Conservation (phyloP, 1,284 basidiomycete species). For the Xerocomus alliaceus region DNA sequence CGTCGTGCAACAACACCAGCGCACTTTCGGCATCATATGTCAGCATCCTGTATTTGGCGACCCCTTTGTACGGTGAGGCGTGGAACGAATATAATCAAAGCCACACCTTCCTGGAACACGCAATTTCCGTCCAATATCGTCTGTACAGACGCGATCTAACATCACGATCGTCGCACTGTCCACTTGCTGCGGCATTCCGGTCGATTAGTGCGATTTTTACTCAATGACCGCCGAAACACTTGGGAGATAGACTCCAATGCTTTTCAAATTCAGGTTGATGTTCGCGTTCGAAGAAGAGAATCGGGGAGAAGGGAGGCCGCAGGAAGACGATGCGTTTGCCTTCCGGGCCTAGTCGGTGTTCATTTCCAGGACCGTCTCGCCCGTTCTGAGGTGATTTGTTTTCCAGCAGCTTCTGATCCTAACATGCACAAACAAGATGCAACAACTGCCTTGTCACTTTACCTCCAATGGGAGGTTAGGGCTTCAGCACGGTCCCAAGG, state of each 20-base stretch:
- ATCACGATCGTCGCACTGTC: constrained; percentile 47
- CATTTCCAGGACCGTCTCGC: constrained; percentile 6
- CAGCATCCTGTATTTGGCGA: constrained; percentile 51
- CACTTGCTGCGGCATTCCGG: constrained; percentile 45
- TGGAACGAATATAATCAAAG: constrained; percentile 27
- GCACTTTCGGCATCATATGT: constrained; percentile 56
- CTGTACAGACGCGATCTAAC: constrained; percentile 43
- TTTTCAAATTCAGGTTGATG: constrained; percentile 1
- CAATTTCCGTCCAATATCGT: constrained; percentile 51
- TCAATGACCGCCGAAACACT: background rate
- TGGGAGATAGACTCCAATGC: background rate
- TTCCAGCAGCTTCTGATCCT: constrained; percentile 36
- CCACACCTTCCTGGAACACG: constrained; percentile 55
- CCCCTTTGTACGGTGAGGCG: constrained; percentile 18
- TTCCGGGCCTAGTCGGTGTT: constrained; percentile 12
- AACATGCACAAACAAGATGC: constrained; percentile 32
- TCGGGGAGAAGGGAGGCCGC: background rate
- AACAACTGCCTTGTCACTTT: constrained; percentile 12
- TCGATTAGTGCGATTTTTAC: background rate
- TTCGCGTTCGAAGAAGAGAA: constrained; percentile 6
- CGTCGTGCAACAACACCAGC: constrained; percentile 55
- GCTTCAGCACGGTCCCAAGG: background rate
- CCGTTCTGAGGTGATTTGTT: constrained; percentile 29
- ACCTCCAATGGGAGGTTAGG: background rate
- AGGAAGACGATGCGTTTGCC: background rate